Evolutionary conservation across 208 protist species (phyloP), one percentile per base, ranked within the genome.

Genomic region (Acanthamoeba royreba): DNA sequence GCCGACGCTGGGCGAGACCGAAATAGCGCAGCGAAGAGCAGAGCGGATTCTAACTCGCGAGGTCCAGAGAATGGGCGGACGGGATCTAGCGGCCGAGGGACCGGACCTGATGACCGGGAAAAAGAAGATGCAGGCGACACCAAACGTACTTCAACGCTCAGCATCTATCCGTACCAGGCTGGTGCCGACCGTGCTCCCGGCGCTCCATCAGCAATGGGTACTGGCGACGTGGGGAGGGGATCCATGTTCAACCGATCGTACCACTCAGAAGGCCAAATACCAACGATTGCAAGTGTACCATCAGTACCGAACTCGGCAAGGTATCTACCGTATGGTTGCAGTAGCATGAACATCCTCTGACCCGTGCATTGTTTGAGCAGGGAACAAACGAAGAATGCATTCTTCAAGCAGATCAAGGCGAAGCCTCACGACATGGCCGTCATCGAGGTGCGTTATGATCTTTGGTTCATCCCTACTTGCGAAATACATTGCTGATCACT

Each of bases 401-500:
- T 91, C n/a, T 91, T 61, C 58, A 4, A 35, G 28, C 85, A 91
- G 58, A 91, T 69, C 28, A 91, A 91, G 35, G 31, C 47, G 15
- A 91, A 72, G 43, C 19, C 46, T 3, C 52, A 91, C 33, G 85
- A 91, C 43, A 72, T 91, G 22, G 85, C 53, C 49, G 69, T 91
- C 17, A 45, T 91, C 25, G 85, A 91, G 85, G 85, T 91, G 53
- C 35, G 7, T 11, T 11, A n/a, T 28, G 17, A 55, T 63, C 25
- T 28, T 88, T 53, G 15, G 15, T 58, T 58, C 22, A n/a, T 22
- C 22, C 15, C 49, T 33, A 88, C 43, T 40, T 79, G 66, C 66
- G 17, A 31, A 19, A 79, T 33, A 31, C 35, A 13, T 79, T n/a
- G n/a, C 28, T 11, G 15, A 5, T 72, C n/a, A 15, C 7, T 22